Evolutionary conservation across 495 filamentous ascomycete genomes (phyloP).

Genomic region (Bathelium albidoporum): DNA sequence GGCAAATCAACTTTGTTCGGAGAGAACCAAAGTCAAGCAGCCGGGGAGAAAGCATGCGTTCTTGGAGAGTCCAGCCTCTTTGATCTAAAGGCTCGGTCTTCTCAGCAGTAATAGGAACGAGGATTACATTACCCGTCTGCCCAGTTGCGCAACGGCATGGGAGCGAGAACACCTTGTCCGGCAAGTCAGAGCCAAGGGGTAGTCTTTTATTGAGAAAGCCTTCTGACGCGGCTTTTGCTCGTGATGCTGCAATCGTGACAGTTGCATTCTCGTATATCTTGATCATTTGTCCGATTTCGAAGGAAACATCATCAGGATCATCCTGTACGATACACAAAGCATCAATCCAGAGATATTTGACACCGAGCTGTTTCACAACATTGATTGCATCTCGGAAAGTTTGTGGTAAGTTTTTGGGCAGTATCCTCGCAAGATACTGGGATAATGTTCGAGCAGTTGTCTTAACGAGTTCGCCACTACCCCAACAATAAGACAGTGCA

Average conservation of each 20-base stretch:
- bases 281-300: neutral
- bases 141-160: neutral
- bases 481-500: neutral
- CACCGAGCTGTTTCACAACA: neutral
- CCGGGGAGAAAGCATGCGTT: neutral
- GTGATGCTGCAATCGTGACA: neutral
- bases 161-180: neutral
- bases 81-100: too few relatives aligned
- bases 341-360: constrained; percentile 4
- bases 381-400: constrained; percentile 5
- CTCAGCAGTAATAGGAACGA: too few relatives aligned
- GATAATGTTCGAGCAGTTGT: neutral
- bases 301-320: neutral
- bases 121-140: neutral
- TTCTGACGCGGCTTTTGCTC: neutral
- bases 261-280: neutral
- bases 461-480: neutral
- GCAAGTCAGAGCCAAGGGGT: neutral
- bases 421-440: neutral
- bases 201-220: neutral
- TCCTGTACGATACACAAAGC: constrained; percentile 1
- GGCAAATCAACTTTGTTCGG: neutral
- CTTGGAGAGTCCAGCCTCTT: constrained; percentile 1
- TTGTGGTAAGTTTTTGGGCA: neutral
- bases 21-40: neutral